Percentiles rank a stretch among this genome's conserved stretches.
These are phyloP conservation scores for Asterella californica DNA, from an alignment of 225 moss, liverwort and hornwort genomes.

Conservation along the genomic window DNA sequence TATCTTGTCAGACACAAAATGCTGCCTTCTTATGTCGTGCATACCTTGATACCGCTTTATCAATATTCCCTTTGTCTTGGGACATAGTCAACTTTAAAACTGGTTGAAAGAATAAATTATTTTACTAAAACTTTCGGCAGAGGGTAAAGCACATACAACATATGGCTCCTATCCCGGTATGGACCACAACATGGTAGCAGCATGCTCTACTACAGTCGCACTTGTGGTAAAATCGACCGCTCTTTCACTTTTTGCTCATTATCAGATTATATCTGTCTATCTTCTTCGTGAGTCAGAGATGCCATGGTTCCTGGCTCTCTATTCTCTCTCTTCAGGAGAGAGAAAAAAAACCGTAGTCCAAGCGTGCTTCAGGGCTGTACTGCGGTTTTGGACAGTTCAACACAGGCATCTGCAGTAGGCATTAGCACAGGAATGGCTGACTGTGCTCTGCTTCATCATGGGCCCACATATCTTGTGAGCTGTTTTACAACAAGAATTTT, in stretches of 20 bases:
- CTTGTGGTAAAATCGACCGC: not conserved
- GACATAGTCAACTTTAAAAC: slow-evolving; percentile 8
- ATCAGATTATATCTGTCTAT: not conserved
- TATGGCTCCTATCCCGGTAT: not conserved
- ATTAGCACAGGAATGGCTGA: no score
- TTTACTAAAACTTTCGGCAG: not conserved
- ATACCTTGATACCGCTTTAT: not conserved
- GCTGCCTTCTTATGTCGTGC: not conserved
- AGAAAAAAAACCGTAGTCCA: not conserved
- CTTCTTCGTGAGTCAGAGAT: not conserved
- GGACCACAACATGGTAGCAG: not conserved
- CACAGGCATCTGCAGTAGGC: not conserved
- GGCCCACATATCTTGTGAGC: no score
- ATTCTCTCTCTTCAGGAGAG: not conserved
- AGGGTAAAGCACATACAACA: not conserved
- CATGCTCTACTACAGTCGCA: no score
- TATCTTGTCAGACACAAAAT: slow-evolving; percentile 4
- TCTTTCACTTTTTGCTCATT: not conserved
- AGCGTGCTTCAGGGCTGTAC: not conserved
- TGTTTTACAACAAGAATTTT: no score
- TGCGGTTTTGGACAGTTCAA: not conserved
- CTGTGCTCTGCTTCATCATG: no score
- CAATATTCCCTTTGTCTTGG: not conserved
- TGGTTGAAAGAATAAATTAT: slow-evolving; percentile 6
- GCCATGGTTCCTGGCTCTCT: not conserved